Conservation (phyloP, 2,329 filamentous ascomycete genomes). For the Xylariomycetidae sp. region DNA sequence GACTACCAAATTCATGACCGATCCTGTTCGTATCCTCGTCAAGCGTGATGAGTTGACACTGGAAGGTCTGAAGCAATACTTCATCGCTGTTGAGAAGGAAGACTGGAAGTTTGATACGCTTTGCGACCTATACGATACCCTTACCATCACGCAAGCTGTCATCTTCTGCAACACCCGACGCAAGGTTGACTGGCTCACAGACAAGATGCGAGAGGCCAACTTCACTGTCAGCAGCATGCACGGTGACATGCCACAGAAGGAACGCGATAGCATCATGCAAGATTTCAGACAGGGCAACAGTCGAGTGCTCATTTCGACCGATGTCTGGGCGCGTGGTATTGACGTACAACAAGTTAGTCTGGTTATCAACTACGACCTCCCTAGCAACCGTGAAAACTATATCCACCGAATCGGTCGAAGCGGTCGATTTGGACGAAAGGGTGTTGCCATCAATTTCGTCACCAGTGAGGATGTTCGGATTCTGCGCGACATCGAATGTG, state of each 20-base stretch:
- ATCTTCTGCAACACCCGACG: constrained; percentile 99
- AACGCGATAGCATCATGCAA: constrained; percentile 98
- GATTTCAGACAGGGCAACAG: constrained; percentile 97
- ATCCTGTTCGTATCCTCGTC: constrained; percentile 91
- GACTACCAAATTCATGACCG: constrained; percentile 99
- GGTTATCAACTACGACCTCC: constrained; percentile 98
- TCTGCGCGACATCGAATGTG: constrained; percentile 90
- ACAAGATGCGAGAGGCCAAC: constrained; percentile 98
- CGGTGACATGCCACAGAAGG: constrained; percentile 97
- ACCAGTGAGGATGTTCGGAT: constrained; percentile 98
- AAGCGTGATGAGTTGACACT: constrained; percentile 98
- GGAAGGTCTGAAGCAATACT: constrained; percentile 97
- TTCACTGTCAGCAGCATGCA: constrained; percentile 99
- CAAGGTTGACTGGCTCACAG: constrained; percentile 99
- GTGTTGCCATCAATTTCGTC: constrained; percentile 99
- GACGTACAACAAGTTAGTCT: constrained; percentile 97
- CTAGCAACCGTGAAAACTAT: constrained; percentile 98
- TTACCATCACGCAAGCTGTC: constrained; percentile 97
- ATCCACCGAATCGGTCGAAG: constrained; percentile 97
- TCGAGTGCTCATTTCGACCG: constrained; percentile 92
- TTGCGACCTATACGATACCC: constrained; percentile 96
- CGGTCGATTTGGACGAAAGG: constrained; percentile 93
- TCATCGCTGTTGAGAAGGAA: constrained; percentile 98
- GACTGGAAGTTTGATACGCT: constrained; percentile 99
- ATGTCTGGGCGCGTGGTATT: constrained; percentile 97